Percentiles rank a stretch among this genome's conserved stretches.
phyloP scores from a whole-genome alignment of 352 stramenopile genomes.

The Pythium phragmiticola region DNA sequence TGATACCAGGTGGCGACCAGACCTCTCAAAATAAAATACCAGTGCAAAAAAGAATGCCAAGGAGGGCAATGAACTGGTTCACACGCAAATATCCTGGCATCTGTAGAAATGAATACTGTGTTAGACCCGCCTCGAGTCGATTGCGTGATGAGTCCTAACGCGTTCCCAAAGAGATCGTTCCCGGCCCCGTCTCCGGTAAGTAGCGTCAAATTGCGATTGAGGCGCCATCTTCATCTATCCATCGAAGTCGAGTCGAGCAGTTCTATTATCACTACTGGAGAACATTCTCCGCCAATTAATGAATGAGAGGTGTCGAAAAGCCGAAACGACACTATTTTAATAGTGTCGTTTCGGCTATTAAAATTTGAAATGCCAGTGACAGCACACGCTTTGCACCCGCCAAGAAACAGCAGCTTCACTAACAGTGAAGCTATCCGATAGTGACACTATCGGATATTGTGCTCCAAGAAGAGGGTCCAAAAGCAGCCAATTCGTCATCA shows the following conservation, averaged over 20 bases:
- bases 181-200: neutral
- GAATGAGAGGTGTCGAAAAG: neutral
- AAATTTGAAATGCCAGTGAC: no score
- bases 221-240: neutral
- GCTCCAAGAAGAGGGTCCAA: neutral
- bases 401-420: neutral
- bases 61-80: neutral
- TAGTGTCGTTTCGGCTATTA: no score
- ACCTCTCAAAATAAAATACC: conserved; percentile 17
- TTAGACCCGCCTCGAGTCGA: neutral
- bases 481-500: conserved; percentile 8
- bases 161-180: neutral
- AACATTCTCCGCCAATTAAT: neutral
- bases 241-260: neutral
- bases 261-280: neutral
- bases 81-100: neutral
- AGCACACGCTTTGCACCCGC: neutral
- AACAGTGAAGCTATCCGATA: neutral
- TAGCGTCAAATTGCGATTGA: neutral
- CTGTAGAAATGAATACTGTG: conserved; percentile 4
- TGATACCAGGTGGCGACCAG: neutral
- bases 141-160: conserved; percentile 16
- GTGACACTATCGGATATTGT: neutral
- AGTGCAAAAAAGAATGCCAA: conserved; percentile 25
- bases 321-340: neutral